Evolutionary conservation across 2,329 filamentous ascomycete genomes (phyloP).

Genomic region (Arthrinium phaeospermum): DNA sequence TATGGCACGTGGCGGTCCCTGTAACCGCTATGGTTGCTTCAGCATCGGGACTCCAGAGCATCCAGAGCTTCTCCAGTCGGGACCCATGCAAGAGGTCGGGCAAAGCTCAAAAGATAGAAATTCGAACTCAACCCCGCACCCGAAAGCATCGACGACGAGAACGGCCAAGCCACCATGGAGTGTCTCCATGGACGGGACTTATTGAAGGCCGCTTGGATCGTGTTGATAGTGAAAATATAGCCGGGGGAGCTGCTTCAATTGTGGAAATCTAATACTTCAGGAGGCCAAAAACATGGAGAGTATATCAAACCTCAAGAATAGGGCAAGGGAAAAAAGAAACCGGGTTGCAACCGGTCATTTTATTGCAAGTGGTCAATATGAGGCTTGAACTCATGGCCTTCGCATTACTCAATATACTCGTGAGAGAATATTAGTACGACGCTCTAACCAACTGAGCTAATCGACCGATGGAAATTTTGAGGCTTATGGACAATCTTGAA

Average conservation of each 20-base stretch:
- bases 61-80: neutral
- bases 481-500: neutral
- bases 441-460: slow-evolving; percentile 17
- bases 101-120: neutral
- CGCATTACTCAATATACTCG: slow-evolving; percentile 5
- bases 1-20: neutral
- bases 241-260: neutral
- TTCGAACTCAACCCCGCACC: neutral
- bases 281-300: neutral
- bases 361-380: neutral
- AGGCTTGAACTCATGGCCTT: slow-evolving; percentile 14
- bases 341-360: neutral
- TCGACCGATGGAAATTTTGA: neutral
- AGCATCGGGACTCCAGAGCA: neutral
- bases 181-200: too few species aligned
- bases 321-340: neutral
- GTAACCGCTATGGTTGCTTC: neutral
- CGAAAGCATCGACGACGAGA: neutral
- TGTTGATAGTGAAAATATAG: neutral
- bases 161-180: neutral
- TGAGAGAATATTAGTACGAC: slow-evolving; percentile 14
- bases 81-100: neutral
- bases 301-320: neutral
- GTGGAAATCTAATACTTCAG: neutral
- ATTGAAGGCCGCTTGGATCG: too few species aligned